These are phyloP conservation scores for Hygrophoropsis aurantiaca DNA, from an alignment of 768 basidiomycete genomes.

Conservation along the genomic window DNA sequence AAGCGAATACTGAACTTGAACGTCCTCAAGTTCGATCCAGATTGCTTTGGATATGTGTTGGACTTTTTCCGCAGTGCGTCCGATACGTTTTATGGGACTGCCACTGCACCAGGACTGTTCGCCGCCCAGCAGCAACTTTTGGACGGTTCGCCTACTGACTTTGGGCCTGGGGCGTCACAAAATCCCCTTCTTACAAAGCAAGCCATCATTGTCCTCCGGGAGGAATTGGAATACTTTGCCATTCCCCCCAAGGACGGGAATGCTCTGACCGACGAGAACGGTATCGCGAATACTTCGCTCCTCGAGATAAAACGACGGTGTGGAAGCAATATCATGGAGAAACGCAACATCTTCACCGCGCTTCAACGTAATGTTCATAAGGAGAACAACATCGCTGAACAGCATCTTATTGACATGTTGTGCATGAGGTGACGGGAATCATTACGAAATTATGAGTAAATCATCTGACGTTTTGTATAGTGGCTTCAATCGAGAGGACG, in stretches of 20 bases:
- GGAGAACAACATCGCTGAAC: conserved; percentile 98
- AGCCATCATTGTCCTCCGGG: conserved; percentile 96
- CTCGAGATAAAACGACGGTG: conserved; percentile 82
- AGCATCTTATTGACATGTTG: conserved; percentile 99
- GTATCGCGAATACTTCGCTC: conserved; percentile 76
- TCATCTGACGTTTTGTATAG: conserved; percentile 31
- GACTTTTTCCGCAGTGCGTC: conserved; percentile 88
- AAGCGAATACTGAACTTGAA: conserved; percentile 1
- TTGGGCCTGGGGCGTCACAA: conserved; percentile 65
- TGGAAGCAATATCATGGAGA: conserved; percentile 84
- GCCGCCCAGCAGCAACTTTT: conserved; percentile 77
- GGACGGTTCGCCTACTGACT: conserved; percentile 60
- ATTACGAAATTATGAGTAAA: conserved; percentile 3
- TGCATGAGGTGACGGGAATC: conserved; percentile 83
- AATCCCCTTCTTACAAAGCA: conserved; percentile 95
- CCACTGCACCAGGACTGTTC: conserved; percentile 68
- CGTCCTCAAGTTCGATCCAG: conserved; percentile 83
- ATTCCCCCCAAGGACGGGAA: conserved; percentile 75
- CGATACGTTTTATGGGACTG: conserved; percentile 89
- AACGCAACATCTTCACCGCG: conserved; percentile 93
- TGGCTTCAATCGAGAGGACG: conserved; percentile 96
- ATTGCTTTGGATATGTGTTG: conserved; percentile 93
- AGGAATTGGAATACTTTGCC: conserved; percentile 97
- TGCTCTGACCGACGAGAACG: conserved; percentile 71
- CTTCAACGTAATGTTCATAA: conserved; percentile 98